Base-by-base conservation (phyloP, 2,329 filamentous ascomycete species). In the Stagonosporopsis tanaceti region DNA sequence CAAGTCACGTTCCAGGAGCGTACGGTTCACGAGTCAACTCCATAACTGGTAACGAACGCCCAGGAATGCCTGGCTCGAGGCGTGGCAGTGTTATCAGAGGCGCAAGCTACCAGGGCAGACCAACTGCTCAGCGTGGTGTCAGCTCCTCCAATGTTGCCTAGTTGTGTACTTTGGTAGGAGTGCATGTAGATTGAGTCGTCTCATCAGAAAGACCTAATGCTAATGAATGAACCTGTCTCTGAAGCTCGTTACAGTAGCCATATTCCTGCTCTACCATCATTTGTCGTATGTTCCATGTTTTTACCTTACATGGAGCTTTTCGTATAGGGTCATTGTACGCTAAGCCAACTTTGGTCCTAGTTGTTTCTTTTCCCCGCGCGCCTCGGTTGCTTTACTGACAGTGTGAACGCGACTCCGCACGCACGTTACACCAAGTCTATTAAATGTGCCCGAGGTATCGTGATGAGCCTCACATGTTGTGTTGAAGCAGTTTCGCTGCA, bases 1-100 rank as follows among this genome's bases (percentile, higher is more conserved):
- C 74, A 6, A 73, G 70, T 52, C 63, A 67, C 1, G 20, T 75
- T 24, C 72, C 71, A 6, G 70, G 69, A 4, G 9, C 70, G 7
- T 73, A 76, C 55, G 72, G 73, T 0, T 69, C 64, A 1, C 63
- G 73, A 44, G 61, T 63, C 24, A 74, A 74, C 57, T 72, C 68
- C 1, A 60, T 74, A 45, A 59, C 62, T 7, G 37, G 53, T 2
- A 60, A 63, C 22, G 66, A 63, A 8, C 63, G 56, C 0, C 54
- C 56, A 24, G 20, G 62, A 9, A 30, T 63, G 42, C 63, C 70
- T 6, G 59, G 54, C 11, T 68, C 65, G 2, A 63, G 73, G 47
- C 62, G 72, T 28, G 72, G 71, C 2, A 74, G 71, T 46, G 67
- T 74, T 14, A 56, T 72, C n/a, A 57, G 71, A 7, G 71, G 70